Percentiles rank a stretch among this genome's conserved stretches.
phyloP scores from a whole-genome alignment of 805 yeast species.

The Ogataea nitratoaversa region DNA sequence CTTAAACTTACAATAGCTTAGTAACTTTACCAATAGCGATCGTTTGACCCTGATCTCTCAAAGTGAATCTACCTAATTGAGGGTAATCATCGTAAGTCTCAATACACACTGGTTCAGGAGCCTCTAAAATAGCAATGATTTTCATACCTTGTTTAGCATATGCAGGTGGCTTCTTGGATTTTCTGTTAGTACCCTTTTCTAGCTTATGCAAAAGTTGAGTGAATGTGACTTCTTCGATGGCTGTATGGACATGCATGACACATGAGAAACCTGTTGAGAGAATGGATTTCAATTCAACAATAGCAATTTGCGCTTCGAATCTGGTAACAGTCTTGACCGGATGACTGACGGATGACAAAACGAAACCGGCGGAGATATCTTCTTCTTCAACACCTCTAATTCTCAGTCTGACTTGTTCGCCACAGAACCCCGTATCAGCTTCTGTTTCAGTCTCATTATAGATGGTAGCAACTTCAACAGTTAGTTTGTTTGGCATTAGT shows the following conservation, averaged over 20 bases:
- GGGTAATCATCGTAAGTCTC: conserved; percentile 91
- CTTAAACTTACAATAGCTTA: conserved; percentile 55
- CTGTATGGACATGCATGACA: conserved; percentile 98
- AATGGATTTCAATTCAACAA: conserved; percentile 93
- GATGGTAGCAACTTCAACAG: conserved; percentile 81
- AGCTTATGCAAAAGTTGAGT: conserved; percentile 82
- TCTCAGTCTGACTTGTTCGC: conserved; percentile 95
- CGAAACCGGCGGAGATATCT: conserved; percentile 88
- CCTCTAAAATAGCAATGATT: conserved; percentile 87
- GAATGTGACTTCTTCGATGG: conserved; percentile 90
- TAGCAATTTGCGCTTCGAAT: conserved; percentile 95
- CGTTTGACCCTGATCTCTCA: conserved; percentile 97
- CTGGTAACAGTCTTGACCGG: conserved; percentile 89
- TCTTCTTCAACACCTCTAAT: conserved; percentile 97
- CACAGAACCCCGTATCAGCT: conserved; percentile 84
- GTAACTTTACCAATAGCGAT: conserved; percentile 98
- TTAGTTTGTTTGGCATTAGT: conserved; percentile 87
- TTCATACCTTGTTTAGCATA: conserved; percentile 99
- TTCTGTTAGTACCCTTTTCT: conserved; percentile 95
- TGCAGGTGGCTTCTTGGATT: conserved; percentile 94
- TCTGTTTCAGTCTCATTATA: conserved; percentile 96
- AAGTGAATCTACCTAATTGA: conserved; percentile 95
- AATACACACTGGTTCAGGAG: conserved; percentile 83
- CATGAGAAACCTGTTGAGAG: conserved; percentile 94
- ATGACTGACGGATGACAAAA: conserved; percentile 74